These are phyloP conservation scores for Eucalyptus brandiana DNA, from an alignment of 345 rosid genomes.

Conservation along the genomic window DNA sequence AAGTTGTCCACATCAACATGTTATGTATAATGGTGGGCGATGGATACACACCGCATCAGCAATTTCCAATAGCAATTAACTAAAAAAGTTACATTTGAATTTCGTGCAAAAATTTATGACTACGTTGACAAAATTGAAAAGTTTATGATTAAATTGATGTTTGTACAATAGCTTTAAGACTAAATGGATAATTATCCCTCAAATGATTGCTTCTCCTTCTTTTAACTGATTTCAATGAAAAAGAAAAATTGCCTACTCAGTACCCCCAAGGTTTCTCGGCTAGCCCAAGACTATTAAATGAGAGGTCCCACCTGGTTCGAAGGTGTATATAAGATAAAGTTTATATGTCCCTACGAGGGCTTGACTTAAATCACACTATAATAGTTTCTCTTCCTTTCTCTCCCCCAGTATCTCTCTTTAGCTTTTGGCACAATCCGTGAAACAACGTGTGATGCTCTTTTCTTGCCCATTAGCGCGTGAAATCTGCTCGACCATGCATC, in stretches of 20 bases:
- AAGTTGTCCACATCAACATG: neutral
- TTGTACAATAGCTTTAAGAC: neutral
- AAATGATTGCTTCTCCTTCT: neutral
- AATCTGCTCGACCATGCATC: neutral
- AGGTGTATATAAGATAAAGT: neutral
- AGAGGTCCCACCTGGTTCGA: neutral
- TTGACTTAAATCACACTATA: neutral
- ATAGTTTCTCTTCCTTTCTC: neutral
- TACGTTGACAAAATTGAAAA: neutral
- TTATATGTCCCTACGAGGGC: neutral
- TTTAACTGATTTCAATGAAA: neutral
- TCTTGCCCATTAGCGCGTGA: neutral
- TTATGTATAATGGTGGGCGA: too few species aligned
- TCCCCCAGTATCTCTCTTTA: neutral
- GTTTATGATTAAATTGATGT: neutral
- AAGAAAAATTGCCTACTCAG: neutral
- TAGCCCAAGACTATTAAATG: neutral
- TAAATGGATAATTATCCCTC: neutral
- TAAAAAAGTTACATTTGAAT: neutral
- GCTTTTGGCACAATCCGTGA: neutral
- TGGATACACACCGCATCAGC: neutral
- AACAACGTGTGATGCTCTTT: neutral
- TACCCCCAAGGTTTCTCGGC: neutral
- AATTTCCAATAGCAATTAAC: neutral
- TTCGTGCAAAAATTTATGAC: accelerated